phyloP scores from a whole-genome alignment of 2,329 filamentous ascomycete species.

The Cercospora janseana region DNA sequence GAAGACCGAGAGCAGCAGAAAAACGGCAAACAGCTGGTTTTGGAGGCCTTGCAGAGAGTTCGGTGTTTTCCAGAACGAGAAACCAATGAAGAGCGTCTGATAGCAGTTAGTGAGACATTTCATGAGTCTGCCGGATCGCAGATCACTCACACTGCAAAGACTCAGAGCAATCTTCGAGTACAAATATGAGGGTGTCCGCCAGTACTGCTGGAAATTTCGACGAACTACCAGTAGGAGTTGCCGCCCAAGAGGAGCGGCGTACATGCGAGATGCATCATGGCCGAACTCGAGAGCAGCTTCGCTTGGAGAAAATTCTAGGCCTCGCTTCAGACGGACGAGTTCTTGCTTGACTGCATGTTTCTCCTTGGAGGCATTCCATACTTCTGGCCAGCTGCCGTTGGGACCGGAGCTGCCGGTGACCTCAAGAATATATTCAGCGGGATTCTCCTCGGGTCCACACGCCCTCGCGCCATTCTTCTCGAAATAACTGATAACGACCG shows the following conservation, averaged over 20 bases:
- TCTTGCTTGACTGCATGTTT: constrained; percentile 37
- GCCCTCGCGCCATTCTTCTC: constrained; percentile 60
- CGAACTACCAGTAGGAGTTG: constrained; percentile 41
- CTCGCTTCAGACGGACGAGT: constrained; percentile 43
- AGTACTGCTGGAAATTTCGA: constrained; percentile 47
- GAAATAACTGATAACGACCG: constrained; percentile 53
- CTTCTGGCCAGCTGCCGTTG: constrained; percentile 41
- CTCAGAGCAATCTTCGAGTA: constrained; percentile 61
- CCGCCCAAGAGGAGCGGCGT: constrained; percentile 41
- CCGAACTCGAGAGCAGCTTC: constrained; percentile 37
- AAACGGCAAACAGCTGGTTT: constrained; percentile 50
- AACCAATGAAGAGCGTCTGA: constrained; percentile 49
- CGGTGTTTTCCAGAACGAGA: constrained; percentile 44
- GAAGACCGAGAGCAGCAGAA: constrained; percentile 47
- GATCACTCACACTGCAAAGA: not conserved
- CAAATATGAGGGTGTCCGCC: constrained; percentile 47
- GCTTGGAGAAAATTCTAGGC: constrained; percentile 31
- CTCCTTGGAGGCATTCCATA: constrained; percentile 41
- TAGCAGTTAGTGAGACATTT: constrained; percentile 39
- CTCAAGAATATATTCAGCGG: constrained; percentile 71
- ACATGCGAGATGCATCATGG: constrained; percentile 40
- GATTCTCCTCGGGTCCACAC: constrained; percentile 61
- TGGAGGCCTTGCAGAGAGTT: constrained; percentile 44
- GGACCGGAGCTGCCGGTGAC: constrained; percentile 39
- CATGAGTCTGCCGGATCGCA: not conserved